These are phyloP conservation scores for Syzygium aqueum DNA, from an alignment of 345 rosid genomes.

Conservation along the genomic window DNA sequence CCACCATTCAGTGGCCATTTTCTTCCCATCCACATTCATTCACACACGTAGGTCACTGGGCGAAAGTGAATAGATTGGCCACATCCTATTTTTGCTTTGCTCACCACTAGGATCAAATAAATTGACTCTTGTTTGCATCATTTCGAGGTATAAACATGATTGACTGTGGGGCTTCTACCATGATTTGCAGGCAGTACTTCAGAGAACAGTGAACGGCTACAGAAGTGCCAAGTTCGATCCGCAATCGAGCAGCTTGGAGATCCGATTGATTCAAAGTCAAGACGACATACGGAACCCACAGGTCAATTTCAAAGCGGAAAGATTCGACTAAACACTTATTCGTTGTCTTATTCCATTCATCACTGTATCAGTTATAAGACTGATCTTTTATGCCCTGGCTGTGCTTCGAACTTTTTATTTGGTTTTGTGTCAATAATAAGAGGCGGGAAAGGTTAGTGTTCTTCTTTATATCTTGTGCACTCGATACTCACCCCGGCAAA, in stretches of 20 bases:
- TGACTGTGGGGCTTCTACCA: neutral
- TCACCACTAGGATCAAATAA: neutral
- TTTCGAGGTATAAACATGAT: neutral
- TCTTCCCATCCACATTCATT: neutral
- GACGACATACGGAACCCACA: constrained; percentile 76
- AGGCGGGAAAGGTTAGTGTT: neutral
- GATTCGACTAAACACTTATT: constrained; percentile 13
- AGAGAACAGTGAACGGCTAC: constrained; percentile 71
- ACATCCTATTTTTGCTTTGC: neutral
- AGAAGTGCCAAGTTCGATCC: constrained; percentile 45
- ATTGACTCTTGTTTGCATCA: neutral
- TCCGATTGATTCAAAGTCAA: constrained; percentile 88
- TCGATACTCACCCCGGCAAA: neutral
- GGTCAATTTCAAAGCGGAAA: constrained; percentile 42
- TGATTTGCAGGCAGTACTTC: constrained; percentile 58
- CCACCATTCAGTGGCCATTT: neutral
- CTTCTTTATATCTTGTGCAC: neutral
- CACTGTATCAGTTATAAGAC: neutral
- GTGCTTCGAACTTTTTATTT: neutral
- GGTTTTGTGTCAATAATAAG: neutral
- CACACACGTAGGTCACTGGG: neutral
- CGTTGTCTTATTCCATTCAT: neutral
- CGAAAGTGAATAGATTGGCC: neutral
- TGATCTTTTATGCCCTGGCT: neutral
- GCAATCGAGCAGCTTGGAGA: constrained; percentile 79